These are phyloP conservation scores for Scheffersomyces insectosa DNA, from an alignment of 1,139 yeast species.

Conservation along the genomic window DNA sequence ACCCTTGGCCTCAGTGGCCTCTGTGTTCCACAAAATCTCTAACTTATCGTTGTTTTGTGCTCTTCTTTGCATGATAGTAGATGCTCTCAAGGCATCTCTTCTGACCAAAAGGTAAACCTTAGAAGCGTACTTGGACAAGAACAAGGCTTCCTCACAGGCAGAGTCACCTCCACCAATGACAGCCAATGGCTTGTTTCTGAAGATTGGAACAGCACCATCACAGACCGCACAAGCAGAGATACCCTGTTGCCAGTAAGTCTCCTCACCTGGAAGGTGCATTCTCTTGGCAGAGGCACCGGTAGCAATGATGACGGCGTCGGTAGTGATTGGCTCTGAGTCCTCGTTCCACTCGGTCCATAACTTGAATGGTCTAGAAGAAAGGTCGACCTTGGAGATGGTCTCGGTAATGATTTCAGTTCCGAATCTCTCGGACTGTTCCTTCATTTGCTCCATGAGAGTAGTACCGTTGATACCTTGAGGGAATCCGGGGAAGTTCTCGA, in stretches of 20 bases:
- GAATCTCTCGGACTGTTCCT: constrained; percentile 78
- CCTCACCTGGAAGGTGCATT: constrained; percentile 93
- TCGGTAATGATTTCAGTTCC: constrained; percentile 95
- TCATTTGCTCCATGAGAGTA: constrained; percentile 90
- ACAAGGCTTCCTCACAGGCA: constrained; percentile 97
- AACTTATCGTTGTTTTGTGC: constrained; percentile 80
- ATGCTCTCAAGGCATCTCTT: constrained; percentile 91
- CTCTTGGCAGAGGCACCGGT: constrained; percentile 99
- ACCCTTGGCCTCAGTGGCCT: constrained; percentile 86
- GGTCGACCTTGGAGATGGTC: constrained; percentile 88
- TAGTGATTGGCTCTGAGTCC: constrained; percentile 82
- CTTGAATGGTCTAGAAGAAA: constrained; percentile 85
- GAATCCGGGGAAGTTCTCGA: constrained; percentile 98
- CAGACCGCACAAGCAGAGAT: constrained; percentile 99
- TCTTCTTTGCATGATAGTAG: constrained; percentile 95
- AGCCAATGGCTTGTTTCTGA: constrained; percentile 95
- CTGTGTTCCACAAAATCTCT: constrained; percentile 87
- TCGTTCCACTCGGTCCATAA: constrained; percentile 96
- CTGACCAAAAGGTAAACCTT: constrained; percentile 92
- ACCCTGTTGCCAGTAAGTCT: constrained; percentile 97
- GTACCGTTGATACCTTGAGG: constrained; percentile 92
- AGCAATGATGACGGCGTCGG: constrained; percentile 90
- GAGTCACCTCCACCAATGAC: constrained; percentile 99
- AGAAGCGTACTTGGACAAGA: constrained; percentile 94
- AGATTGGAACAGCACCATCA: constrained; percentile 98